Base-by-base conservation (phyloP, 495 filamentous ascomycete genomes). In the Podospora fimiseda region DNA sequence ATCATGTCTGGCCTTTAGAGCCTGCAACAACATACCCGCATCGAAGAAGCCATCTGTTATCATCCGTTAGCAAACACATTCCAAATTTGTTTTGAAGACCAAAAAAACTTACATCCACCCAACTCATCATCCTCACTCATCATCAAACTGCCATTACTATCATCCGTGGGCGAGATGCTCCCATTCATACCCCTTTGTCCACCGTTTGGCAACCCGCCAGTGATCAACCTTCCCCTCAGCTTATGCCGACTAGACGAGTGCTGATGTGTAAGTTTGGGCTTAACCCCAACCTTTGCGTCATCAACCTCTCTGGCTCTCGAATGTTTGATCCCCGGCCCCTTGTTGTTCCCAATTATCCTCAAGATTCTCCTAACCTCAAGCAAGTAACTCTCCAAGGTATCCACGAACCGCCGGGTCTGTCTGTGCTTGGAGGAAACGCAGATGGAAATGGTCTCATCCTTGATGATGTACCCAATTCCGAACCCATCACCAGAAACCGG, bases 381-480 rank as follows among this genome's bases (percentile, higher is more conserved):
- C 27, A 98, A 79, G 65, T 97, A 98, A 38, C 74, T 80, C 68
- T 97, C 93, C 3, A 98, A 73, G 0, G 89, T 86, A 53, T 96
- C 88, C 55, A 97, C 83, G 59, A 92, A 89, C 3, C 93, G 84
- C 55, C 83, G 83, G 0, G 93, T 98, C 70, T 98, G 93, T 9
- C 93, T 74, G 63, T 98, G 93, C 64, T 95, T 95, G 43, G 85
- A 90, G 9, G 82, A 85, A 0, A 92, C 90, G 66, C 93, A 96
- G 65, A 98, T 94, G 27, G 83, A 88, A 60, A 98, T 86, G 44
- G 80, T 77, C 36, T 96, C 92, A 61, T 96, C 92, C 69, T 98
- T 98, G 80, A 98, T 96, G 60, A 98, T 97, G 70, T 98, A 98
- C 11, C 93, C 93, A 50, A 98, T 95, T 11, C 94, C 93, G 66